Base-by-base conservation (phyloP, 2,329 filamentous ascomycete genomes). In the Fusarium succisae region DNA sequence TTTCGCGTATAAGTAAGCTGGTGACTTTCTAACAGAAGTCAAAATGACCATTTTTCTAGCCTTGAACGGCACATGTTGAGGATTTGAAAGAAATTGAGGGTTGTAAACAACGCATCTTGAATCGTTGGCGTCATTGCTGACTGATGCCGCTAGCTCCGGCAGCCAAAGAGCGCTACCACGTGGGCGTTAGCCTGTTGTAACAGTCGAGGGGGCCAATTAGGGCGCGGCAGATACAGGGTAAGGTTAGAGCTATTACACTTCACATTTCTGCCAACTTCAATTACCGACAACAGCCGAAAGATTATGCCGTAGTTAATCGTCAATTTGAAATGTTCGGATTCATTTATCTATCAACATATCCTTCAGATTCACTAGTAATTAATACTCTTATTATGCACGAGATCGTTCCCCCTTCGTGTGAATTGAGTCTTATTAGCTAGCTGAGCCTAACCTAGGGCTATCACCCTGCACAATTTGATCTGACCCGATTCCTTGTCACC, bases 1-100 rank as follows among this genome's bases (percentile, higher is more conserved):
- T 55, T 78, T 78, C 0, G 69, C 55, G 20, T 78, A 78, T 1
- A 78, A 58, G 20, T 78, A 78, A 26, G 74, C 63, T 18, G 76
- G 71, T 5, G 76, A 78, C 45, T 78, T 76, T 3, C 76, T 67
- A 8, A 78, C 10, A 6, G 76, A 65, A 18, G 66, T 67, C 43
- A 78, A 51, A 32, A 78, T 57, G 26, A 77, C 76, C 76, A 78
- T 78, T 15, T 37, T 74, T 39, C 22, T 14, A n/a, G 18, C 5
- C 13, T 17, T 22, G 0, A 15, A 22, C 2, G 8, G 13, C 24
- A 6, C 45, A 59, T 45, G 1, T 8, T 18, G 5, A 26, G 2
- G 10, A 9, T 10, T 4, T 8, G 18, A 9, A 28, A 14, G 0
- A 4, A 28, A 3, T n/a, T 22, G 7, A 22, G 22, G 7, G 2